Base-by-base conservation (phyloP, 352 stramenopile species). In the Phytophthora nicotianae region DNA sequence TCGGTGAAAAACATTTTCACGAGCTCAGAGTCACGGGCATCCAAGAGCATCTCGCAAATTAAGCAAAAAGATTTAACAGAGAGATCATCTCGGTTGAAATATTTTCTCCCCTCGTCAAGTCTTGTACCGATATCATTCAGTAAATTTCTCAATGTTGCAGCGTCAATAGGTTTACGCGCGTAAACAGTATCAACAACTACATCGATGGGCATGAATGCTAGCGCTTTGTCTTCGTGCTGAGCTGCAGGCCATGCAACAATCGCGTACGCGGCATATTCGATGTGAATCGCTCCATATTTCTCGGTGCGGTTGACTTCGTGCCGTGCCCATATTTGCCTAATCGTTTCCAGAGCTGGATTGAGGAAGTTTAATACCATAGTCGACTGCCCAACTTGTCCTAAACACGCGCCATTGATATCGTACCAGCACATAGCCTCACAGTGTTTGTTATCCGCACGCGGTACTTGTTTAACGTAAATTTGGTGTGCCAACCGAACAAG, bases 241-340 rank as follows among this genome's bases (percentile, higher is more conserved):
- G 7, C 16, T 7, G 27, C 20, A 8, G 56, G 42, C 62, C 62
- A 75, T 5, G 56, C 62, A 20, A 75, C 20, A 24, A 75, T 57
- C 8, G 67, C 62, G 5, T 38, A 38, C 32, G 32, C 3, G 9
- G 0, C 32, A 38, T 17, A 38, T 5, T 38, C 32, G 32, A 13
- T 17, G 13, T 4, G 5, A 9, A 4, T 32, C 8, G 5, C 8
- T 32, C 26, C 8, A 8, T n/a, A n/a, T n/a, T n/a, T n/a, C n/a
- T n/a, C n/a, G n/a, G n/a, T n/a, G n/a, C n/a, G n/a, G n/a, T n/a
- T n/a, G n/a, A n/a, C n/a, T n/a, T n/a, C n/a, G 8, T 35, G 9
- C 29, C 5, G 29, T 8, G 2, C 29, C 32, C 32, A 38, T n/a
- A 38, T 1, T 3, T n/a, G 32, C 4, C 3, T 2, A 4, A 62